These are phyloP conservation scores for Byssochlamys sp. DNA, from an alignment of 2,329 filamentous ascomycete species.

Conservation along the genomic window DNA sequence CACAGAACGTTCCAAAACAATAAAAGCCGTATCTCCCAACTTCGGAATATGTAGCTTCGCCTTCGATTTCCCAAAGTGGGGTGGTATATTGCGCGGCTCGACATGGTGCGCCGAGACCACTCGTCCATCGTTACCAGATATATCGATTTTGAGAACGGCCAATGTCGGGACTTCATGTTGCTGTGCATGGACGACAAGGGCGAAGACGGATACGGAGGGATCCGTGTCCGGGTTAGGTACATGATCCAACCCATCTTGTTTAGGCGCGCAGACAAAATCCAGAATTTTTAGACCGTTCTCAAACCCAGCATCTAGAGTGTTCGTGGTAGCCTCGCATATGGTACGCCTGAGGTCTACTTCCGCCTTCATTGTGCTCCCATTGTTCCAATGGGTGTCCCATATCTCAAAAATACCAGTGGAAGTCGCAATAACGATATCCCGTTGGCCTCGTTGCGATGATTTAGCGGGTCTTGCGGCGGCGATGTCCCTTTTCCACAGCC, in stretches of 20 bases:
- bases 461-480: constrained; percentile 68
- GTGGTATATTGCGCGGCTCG: constrained; percentile 51
- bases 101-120: constrained; percentile 61
- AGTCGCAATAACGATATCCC: constrained; percentile 72
- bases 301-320: constrained; percentile 42
- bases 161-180: constrained; percentile 35
- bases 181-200: constrained; percentile 50
- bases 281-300: constrained; percentile 60
- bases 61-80: constrained; percentile 32
- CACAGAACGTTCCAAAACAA: constrained; percentile 69
- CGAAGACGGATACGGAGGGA: constrained; percentile 46
- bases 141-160: constrained; percentile 60
- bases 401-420: constrained; percentile 67
- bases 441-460: constrained; percentile 65
- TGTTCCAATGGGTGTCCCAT: constrained; percentile 83
- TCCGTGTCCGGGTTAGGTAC: constrained; percentile 39
- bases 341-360: constrained; percentile 61
- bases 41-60: constrained; percentile 68
- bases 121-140: constrained; percentile 45
- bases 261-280: constrained; percentile 60
- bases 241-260: constrained; percentile 9
- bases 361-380: constrained; percentile 64
- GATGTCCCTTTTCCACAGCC: constrained; percentile 64
- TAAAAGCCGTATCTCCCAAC: constrained; percentile 69
- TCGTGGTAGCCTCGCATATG: constrained; percentile 54